A percentile compares a stretch with the other conserved stretches of the same genome.
Evolutionary conservation across 148 eudicot genomes (phyloP).

Genomic region (Limonium bicolor): DNA sequence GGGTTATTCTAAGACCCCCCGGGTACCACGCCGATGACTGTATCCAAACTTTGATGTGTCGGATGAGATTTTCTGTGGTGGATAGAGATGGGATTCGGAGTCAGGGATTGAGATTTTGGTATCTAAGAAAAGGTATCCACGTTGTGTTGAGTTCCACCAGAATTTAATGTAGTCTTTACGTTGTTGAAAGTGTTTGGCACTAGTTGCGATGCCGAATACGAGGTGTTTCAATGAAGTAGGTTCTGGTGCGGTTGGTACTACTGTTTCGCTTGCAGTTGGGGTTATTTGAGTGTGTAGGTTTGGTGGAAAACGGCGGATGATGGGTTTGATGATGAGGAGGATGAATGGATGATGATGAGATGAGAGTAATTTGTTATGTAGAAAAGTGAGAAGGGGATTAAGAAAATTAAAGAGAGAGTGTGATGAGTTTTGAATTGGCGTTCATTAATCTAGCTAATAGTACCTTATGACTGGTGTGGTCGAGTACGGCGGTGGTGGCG

Average conservation of each 20-base stretch:
- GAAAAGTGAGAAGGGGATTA: too few species aligned
- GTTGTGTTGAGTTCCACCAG: slow-evolving; percentile 48
- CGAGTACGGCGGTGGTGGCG: too few species aligned
- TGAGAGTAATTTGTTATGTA: too few species aligned
- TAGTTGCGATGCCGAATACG: slow-evolving; percentile 41
- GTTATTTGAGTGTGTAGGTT: not conserved
- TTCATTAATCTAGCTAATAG: too few species aligned
- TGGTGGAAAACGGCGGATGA: not conserved
- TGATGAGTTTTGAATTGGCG: too few species aligned
- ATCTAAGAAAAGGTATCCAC: slow-evolving; percentile 45
- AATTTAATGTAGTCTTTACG: slow-evolving; percentile 30
- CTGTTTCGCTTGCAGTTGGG: too few species aligned
- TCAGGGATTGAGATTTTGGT: not conserved
- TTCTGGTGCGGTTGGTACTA: not conserved
- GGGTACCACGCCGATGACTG: slow-evolving; percentile 10
- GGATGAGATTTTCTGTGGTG: slow-evolving; percentile 19
- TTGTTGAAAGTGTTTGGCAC: slow-evolving; percentile 27
- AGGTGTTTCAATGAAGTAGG: slow-evolving; percentile 18
- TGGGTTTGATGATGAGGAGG: not conserved
- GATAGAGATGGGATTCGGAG: slow-evolving; percentile 7
- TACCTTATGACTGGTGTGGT: too few species aligned
- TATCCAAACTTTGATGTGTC: slow-evolving; percentile 23
- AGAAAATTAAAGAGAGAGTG: too few species aligned
- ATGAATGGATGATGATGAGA: too few species aligned
- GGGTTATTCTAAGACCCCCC: slow-evolving; percentile 36